These are phyloP conservation scores for Starmerella sp. DNA, from an alignment of 805 yeast species.

Conservation along the genomic window DNA sequence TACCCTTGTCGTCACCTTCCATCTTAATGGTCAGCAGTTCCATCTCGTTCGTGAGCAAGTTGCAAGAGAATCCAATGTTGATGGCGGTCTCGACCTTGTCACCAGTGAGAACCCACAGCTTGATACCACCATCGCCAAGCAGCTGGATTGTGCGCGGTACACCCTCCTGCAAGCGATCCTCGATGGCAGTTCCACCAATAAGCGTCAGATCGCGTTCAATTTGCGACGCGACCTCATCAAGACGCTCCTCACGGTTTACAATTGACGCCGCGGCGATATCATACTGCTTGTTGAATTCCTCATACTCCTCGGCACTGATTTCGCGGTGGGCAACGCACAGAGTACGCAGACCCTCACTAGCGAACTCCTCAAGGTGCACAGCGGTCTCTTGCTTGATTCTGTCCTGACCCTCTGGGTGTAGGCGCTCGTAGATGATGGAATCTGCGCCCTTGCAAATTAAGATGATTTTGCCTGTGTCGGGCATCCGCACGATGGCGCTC, in stretches of 20 bases:
- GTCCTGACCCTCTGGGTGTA: slow-evolving; percentile 33
- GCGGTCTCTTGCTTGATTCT: slow-evolving; percentile 50
- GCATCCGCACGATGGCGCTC: slow-evolving; percentile 51
- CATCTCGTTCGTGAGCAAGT: slow-evolving; percentile 60
- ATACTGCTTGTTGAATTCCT: slow-evolving; percentile 45
- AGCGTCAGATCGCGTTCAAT: slow-evolving; percentile 49
- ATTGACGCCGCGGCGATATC: slow-evolving; percentile 49
- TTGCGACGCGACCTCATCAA: slow-evolving; percentile 49
- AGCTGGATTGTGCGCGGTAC: slow-evolving; percentile 66
- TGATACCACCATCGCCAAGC: slow-evolving; percentile 63
- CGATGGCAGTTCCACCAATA: slow-evolving; percentile 76
- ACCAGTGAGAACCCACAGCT: slow-evolving; percentile 77
- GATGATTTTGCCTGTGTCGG: slow-evolving; percentile 30
- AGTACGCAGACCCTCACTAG: slow-evolving; percentile 71
- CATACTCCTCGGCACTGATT: slow-evolving; percentile 37
- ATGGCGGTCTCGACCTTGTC: slow-evolving; percentile 83
- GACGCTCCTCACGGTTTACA: slow-evolving; percentile 47
- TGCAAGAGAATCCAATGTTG: slow-evolving; percentile 76
- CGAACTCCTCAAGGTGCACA: slow-evolving; percentile 58
- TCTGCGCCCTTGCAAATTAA: slow-evolving; percentile 70
- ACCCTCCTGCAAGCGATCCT: slow-evolving; percentile 68
- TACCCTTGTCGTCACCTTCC: slow-evolving; percentile 26
- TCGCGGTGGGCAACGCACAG: slow-evolving; percentile 60
- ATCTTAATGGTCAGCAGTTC: slow-evolving; percentile 45
- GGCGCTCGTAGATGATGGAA: slow-evolving; percentile 52